These are phyloP conservation scores for Yarrowia keelungensis DNA, from an alignment of 805 yeast genomes.

Conservation along the genomic window DNA sequence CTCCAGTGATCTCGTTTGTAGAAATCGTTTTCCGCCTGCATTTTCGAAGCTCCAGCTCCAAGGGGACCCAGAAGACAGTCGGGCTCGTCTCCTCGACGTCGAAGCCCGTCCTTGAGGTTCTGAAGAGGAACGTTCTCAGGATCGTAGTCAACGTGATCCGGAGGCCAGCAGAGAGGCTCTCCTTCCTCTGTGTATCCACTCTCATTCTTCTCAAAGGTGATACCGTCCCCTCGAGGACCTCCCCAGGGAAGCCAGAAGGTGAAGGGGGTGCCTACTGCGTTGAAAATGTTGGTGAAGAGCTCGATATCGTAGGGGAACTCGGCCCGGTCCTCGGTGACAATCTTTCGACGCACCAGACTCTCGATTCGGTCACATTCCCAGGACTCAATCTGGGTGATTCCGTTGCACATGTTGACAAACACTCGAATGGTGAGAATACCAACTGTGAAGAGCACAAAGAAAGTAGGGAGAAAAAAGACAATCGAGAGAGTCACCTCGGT, in stretches of 20 bases:
- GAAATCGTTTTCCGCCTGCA: conserved; percentile 24
- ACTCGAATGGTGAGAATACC: conserved; percentile 67
- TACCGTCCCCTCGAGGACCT: conserved; percentile 65
- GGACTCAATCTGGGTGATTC: conserved; percentile 86
- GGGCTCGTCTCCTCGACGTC: conserved; percentile 24
- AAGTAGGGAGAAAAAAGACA: conserved; percentile 60
- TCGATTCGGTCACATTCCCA: conserved; percentile 92
- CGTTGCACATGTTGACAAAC: conserved; percentile 60
- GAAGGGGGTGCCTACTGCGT: conserved; percentile 65
- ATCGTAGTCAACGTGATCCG: conserved; percentile 59
- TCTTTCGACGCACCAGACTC: conserved; percentile 58
- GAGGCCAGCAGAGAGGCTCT: conserved; percentile 81
- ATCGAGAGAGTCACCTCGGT: conserved; percentile 63
- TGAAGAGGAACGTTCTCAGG: conserved; percentile 9
- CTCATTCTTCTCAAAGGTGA: conserved; percentile 63
- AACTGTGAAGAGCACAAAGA: conserved; percentile 68
- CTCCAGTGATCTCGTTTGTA: conserved; percentile 63
- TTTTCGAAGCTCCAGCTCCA: conserved; percentile 1
- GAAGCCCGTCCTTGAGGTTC: conserved; percentile 8
- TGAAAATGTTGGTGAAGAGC: conserved; percentile 58
- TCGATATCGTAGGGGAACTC: conserved; percentile 88
- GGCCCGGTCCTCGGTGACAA: conserved; percentile 42
- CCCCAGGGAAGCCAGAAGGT: conserved; percentile 76
- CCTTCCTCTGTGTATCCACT: conserved; percentile 52
- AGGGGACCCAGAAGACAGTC: conserved; percentile 30